These are phyloP conservation scores for Saccharomycopsis selenospora DNA, from an alignment of 805 yeast genomes.

Conservation along the genomic window DNA sequence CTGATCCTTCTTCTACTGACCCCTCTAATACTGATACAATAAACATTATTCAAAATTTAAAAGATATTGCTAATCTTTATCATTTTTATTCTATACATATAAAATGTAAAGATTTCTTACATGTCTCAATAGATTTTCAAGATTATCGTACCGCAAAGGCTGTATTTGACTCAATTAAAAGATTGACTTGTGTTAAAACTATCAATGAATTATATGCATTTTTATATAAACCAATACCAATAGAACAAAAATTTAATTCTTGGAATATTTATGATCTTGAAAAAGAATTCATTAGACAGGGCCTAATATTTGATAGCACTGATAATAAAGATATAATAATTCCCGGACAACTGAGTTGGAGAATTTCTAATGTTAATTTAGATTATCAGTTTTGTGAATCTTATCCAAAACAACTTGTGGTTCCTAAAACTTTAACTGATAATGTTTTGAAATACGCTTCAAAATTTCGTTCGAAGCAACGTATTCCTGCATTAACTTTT, in stretches of 20 bases:
- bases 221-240: constrained; percentile 64
- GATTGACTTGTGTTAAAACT: constrained; percentile 49
- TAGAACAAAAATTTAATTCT: constrained; percentile 57
- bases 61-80: constrained; percentile 24
- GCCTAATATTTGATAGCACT: constrained; percentile 33
- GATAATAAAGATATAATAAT: background rate
- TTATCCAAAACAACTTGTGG: constrained; percentile 61
- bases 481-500: constrained; percentile 80
- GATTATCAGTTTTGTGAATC: constrained; percentile 64
- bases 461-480: constrained; percentile 73
- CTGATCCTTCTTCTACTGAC: background rate
- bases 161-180: constrained; percentile 65
- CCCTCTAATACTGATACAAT: constrained; percentile 6
- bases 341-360: constrained; percentile 44
- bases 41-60: constrained; percentile 14
- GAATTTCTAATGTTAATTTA: constrained; percentile 57
- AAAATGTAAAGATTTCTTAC: constrained; percentile 79
- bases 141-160: constrained; percentile 50
- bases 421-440: constrained; percentile 77
- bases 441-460: constrained; percentile 76
- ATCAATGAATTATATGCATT: constrained; percentile 70
- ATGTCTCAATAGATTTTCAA: constrained; percentile 66
- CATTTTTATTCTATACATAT: constrained; percentile 52
- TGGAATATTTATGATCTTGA: constrained; percentile 65
- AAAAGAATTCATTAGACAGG: constrained; percentile 70